Base-by-base conservation (phyloP, 1,284 basidiomycete species). In the Cryptococcus amylolentus region DNA sequence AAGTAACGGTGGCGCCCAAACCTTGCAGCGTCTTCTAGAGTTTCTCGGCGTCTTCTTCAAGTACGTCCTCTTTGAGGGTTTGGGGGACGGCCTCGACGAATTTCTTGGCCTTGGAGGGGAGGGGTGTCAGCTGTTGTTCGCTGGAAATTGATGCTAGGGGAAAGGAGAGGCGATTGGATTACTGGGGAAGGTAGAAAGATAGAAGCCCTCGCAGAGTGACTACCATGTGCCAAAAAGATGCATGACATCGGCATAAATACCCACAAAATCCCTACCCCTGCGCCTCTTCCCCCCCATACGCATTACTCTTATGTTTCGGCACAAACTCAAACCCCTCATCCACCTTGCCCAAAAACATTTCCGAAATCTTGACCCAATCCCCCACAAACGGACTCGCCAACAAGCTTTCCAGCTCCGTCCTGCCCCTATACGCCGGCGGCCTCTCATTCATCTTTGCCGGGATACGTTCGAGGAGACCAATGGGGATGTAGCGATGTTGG, bases 291-390 rank as follows among this genome's bases (percentile, higher is more conserved):
- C 67, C 71, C 1, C 81, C 83, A 63, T 83, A 81, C 1, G 84
- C 79, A 64, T 86, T 88, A 57, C 84, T 86, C 73, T 86, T 88
- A 73, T 88, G 87, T 69, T 89, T 89, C 2, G 87, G 88, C 6
- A 80, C 80, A 74, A 90, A 91, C 5, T 79, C 75, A 81, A 85
- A 88, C 38, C 80, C 78, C 27, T 86, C 84, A 0, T 86, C 87
- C 1, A 82, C 80, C 46, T 83, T 84, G 2, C 89, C 89, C 13
- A 88, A 81, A 84, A 91, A 98, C 89, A 97, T 94, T 75, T 96
- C 91, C 0, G 88, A 89, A 37, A 98, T 86, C 77, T 86, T 91
- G 52, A 97, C 88, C 95, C 95, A 98, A 73, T 97, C 92, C n/a
- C 83, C 80, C 60, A 87, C 86, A 68, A 88, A 85, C 2, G 84